Evolutionary conservation across 2,329 filamentous ascomycete genomes (phyloP), one percentile per base, ranked within the genome.

Genomic region (Hymenotorrendiella dingleyae): DNA sequence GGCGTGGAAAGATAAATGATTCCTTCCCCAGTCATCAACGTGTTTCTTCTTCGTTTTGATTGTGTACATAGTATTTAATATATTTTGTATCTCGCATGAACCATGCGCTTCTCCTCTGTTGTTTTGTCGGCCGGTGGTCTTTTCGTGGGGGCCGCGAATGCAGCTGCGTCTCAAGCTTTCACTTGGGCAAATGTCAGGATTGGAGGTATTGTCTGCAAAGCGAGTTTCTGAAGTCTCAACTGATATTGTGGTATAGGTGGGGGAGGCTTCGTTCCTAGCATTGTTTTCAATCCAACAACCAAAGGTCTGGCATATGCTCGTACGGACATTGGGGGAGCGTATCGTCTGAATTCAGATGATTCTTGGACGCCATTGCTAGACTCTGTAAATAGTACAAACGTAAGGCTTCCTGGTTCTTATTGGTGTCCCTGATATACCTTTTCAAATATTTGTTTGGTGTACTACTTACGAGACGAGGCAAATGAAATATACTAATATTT

Each of bases 241-340:
- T n/a, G 22, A 39, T 39, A 27, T 11, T 23, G 32, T 19, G 19
- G 10, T 32, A 6, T 24, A 55, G 50, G 73, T 12, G 75, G 75
- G 11, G 74, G 75, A 39, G 75, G 75, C 23, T 79, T 79, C 52
- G 66, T 74, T 4, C 68, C 73, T 4, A 68, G 74, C 17, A 73
- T 79, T 39, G 65, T 74, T n/a, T 79, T 78, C 61, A 74, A 78
- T 51, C 72, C 71, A 4, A 68, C 62, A 26, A 60, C 59, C 5
- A 63, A 69, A 48, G 73, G 73, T 4, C 58, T 78, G 6, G 73
- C 72, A 2, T 78, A 77, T 50, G 72, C 71, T 19, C 66, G 74
- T 28, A 75, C 75, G 2, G 74, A 79, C 46, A 78, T 78, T 47
- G 74, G 75, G 14, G 74, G 75, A 7, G 64, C 74, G 9, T 78